These are phyloP conservation scores for Leptodontidium sp. DNA, from an alignment of 2,329 filamentous ascomycete genomes.

Conservation along the genomic window DNA sequence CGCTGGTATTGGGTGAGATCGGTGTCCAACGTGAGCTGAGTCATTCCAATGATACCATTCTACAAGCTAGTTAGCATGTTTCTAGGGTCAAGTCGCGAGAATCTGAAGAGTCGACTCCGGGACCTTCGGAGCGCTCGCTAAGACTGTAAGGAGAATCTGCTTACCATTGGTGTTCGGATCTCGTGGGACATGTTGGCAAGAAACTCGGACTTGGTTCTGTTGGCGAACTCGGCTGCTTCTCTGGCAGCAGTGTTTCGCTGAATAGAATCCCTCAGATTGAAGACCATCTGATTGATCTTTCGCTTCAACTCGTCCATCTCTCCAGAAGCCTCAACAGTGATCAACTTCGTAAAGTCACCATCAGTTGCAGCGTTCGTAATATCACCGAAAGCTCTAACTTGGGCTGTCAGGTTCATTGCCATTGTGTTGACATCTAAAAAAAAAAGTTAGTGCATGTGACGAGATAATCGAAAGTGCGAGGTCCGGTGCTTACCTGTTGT, in stretches of 20 bases:
- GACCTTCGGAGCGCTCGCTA: neutral
- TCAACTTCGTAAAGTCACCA: constrained; percentile 95
- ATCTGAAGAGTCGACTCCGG: neutral
- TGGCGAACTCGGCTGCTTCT: constrained; percentile 94
- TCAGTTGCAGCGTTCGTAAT: constrained; percentile 98
- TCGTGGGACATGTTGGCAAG: constrained; percentile 99
- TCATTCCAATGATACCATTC: constrained; percentile 68
- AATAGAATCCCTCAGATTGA: constrained; percentile 93
- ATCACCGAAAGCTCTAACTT: constrained; percentile 97
- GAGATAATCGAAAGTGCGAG: neutral
- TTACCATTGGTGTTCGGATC: constrained; percentile 78
- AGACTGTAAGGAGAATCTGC: neutral
- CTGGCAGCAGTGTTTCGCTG: constrained; percentile 95
- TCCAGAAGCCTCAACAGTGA: constrained; percentile 95
- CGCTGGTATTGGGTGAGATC: constrained; percentile 94
- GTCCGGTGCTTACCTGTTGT: constrained; percentile 70
- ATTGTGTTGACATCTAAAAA: constrained; percentile 46
- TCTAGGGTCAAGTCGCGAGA: neutral
- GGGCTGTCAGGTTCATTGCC: constrained; percentile 81
- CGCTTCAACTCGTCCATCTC: constrained; percentile 99
- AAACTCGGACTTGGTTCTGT: constrained; percentile 98
- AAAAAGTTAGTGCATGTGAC: constrained; percentile 9
- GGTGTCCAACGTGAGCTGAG: constrained; percentile 92
- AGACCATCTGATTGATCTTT: constrained; percentile 99
- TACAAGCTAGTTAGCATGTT: constrained; percentile 1